These are phyloP conservation scores for Ophiostoma perfectum DNA, from an alignment of 2,329 filamentous ascomycete species.

Conservation along the genomic window DNA sequence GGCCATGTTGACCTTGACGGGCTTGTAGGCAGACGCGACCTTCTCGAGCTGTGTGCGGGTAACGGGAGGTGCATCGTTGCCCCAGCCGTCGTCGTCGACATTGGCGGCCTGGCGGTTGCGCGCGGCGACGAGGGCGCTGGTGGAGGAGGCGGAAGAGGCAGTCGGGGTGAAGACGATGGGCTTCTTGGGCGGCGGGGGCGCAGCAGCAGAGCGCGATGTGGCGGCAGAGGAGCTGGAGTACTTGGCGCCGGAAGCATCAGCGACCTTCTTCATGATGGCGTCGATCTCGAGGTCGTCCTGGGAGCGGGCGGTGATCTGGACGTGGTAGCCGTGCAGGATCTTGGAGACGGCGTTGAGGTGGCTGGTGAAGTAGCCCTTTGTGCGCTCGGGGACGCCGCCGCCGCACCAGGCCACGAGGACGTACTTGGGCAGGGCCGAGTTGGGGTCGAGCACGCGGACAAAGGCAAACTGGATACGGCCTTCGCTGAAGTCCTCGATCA, in stretches of 20 bases:
- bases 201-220: constrained; percentile 31
- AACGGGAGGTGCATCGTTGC: constrained; percentile 84
- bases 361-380: constrained; percentile 97
- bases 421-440: constrained; percentile 81
- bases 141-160: constrained; percentile 38
- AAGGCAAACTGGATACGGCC: constrained; percentile 96
- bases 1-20: constrained; percentile 90
- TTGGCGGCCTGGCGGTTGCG: constrained; percentile 53
- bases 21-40: constrained; percentile 86
- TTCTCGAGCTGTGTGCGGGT: constrained; percentile 84
- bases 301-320: constrained; percentile 92
- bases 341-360: constrained; percentile 86
- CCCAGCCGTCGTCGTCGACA: constrained; percentile 87
- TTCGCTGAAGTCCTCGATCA: constrained; percentile 95
- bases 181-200: constrained; percentile 67
- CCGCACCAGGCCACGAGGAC: constrained; percentile 96
- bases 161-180: constrained; percentile 80
- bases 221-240: constrained; percentile 62
- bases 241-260: constrained; percentile 90
- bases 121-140: constrained; percentile 64
- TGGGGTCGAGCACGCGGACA: constrained; percentile 92
- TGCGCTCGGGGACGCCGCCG: constrained; percentile 94
- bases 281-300: constrained; percentile 84
- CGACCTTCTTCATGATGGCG: constrained; percentile 84
- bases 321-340: constrained; percentile 92